These are phyloP conservation scores for Blepharisma undulans DNA, from an alignment of 169 alveolate genomes.

Conservation along the genomic window DNA sequence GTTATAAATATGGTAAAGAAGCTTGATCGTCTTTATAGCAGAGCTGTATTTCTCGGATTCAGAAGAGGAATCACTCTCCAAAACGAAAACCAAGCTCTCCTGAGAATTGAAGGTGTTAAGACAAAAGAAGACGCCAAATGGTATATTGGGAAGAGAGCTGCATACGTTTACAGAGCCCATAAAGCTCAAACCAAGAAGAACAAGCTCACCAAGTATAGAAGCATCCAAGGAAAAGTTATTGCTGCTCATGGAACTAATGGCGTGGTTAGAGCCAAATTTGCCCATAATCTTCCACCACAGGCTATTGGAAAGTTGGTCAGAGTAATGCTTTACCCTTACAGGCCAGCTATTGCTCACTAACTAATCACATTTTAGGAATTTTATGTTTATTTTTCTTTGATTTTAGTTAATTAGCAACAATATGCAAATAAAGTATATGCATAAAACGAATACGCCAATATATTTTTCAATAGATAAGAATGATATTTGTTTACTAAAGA, in stretches of 20 bases:
- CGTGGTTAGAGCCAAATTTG: constrained; percentile 94
- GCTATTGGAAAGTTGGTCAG: constrained; percentile 96
- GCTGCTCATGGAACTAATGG: constrained; percentile 98
- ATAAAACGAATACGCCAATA: too few species aligned
- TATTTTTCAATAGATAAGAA: too few species aligned
- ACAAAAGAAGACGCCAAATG: constrained; percentile 93
- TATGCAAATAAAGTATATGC: neutral
- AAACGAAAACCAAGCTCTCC: constrained; percentile 93
- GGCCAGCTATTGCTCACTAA: neutral
- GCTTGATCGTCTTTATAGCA: constrained; percentile 56
- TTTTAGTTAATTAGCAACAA: neutral
- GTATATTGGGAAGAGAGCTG: constrained; percentile 97
- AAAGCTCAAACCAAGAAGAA: constrained; percentile 17
- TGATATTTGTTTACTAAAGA: too few species aligned
- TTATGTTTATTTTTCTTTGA: neutral
- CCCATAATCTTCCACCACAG: constrained; percentile 95
- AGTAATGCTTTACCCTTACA: constrained; percentile 89
- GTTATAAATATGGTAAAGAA: constrained; percentile 36
- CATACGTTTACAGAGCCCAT: constrained; percentile 93
- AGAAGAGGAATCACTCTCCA: constrained; percentile 93
- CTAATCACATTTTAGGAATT: neutral
- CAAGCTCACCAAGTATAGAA: constrained; percentile 26
- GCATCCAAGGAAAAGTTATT: constrained; percentile 97
- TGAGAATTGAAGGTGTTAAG: constrained; percentile 95
- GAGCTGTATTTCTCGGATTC: constrained; percentile 73